Evolutionary conservation across 2,329 filamentous ascomycete species (phyloP).

Genomic region (Colletotrichum kahawae): DNA sequence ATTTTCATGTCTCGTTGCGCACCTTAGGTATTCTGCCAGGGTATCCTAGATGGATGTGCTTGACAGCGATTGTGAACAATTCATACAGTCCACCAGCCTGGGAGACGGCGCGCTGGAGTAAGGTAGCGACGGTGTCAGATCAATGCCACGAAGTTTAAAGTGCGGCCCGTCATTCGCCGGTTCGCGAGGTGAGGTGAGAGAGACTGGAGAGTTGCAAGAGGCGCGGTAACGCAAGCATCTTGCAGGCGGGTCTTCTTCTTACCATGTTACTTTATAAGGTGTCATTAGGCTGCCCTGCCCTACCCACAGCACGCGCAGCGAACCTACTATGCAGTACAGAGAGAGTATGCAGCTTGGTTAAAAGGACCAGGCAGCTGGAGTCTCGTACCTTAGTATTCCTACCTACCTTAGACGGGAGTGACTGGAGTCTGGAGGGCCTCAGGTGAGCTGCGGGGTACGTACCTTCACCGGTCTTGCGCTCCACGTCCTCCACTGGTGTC

Average conservation of each 20-base stretch:
- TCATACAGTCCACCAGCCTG: background rate
- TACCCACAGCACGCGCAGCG: background rate
- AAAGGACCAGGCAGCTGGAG: background rate
- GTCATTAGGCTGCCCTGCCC: background rate
- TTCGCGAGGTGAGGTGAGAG: background rate
- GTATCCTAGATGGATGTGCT: too few species aligned
- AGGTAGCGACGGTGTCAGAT: background rate
- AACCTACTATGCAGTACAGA: too few species aligned
- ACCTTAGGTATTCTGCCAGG: background rate
- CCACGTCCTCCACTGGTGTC: background rate
- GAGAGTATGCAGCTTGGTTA: background rate
- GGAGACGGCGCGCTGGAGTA: background rate
- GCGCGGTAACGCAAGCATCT: background rate
- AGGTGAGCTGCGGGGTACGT: background rate
- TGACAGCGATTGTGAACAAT: background rate
- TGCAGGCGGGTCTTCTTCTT: background rate
- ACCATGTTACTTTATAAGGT: background rate
- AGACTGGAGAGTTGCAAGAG: background rate
- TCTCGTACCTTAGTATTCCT: background rate
- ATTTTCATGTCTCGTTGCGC: background rate
- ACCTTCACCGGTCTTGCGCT: background rate
- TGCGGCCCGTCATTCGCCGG: background rate
- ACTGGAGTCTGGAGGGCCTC: background rate
- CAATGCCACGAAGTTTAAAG: background rate
- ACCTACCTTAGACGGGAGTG: background rate